A percentile compares a stretch with the other conserved stretches of the same genome.
Conservation (phyloP, 345 rosid genomes). For the Lepidium sativum region DNA sequence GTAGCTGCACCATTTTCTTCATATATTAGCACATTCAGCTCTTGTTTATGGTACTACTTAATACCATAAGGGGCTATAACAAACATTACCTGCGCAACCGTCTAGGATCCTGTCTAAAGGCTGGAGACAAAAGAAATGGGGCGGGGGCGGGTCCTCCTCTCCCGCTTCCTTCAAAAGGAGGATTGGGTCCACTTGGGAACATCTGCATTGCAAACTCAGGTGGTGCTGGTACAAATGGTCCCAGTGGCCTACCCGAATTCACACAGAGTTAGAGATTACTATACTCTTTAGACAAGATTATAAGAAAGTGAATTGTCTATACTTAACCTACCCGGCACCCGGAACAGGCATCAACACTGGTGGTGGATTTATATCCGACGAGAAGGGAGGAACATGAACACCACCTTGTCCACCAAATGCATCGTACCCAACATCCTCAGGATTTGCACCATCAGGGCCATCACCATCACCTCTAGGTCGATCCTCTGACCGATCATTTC, state of each 20-base stretch:
- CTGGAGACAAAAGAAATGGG: constrained; percentile 63
- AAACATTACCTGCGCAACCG: constrained; percentile 68
- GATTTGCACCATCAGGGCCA: constrained; percentile 56
- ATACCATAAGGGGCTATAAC: neutral
- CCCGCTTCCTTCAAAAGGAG: constrained; percentile 72
- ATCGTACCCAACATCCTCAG: constrained; percentile 60
- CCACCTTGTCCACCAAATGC: constrained; percentile 74
- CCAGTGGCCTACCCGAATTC: constrained; percentile 69
- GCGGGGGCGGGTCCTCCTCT: constrained; percentile 78
- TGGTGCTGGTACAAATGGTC: constrained; percentile 98
- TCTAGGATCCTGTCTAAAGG: constrained; percentile 94
- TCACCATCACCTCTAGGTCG: constrained; percentile 56
- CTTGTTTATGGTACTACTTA: neutral
- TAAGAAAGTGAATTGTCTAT: neutral
- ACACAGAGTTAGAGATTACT: neutral
- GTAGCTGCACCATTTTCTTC: constrained; percentile 53
- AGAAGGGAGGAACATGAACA: constrained; percentile 57
- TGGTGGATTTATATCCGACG: constrained; percentile 80
- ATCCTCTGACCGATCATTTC: constrained; percentile 70
- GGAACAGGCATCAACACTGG: constrained; percentile 99
- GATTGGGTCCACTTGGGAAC: constrained; percentile 70
- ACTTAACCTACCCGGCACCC: constrained; percentile 84
- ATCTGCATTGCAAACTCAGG: constrained; percentile 95
- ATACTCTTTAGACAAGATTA: neutral
- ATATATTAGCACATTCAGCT: neutral